Evolutionary conservation across 352 stramenopile genomes (phyloP).

Genomic region (Globisporangium nagaii): DNA sequence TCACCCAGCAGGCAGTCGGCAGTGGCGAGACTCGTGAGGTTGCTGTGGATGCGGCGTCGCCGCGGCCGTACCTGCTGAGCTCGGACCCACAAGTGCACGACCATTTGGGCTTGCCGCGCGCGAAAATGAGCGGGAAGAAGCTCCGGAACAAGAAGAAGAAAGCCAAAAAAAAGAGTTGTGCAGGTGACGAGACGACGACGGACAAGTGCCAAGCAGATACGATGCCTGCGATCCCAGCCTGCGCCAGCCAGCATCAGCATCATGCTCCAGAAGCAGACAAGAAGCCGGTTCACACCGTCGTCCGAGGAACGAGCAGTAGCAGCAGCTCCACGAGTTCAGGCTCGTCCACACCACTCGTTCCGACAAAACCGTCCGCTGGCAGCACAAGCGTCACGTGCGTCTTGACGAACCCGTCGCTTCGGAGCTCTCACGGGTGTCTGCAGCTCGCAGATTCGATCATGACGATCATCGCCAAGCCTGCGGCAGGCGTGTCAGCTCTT

Average conservation of each 20-base stretch:
- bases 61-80: neutral
- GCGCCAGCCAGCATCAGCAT: no score
- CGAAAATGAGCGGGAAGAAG: conserved; percentile 34
- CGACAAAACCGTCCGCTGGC: neutral
- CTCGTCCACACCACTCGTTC: neutral
- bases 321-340: neutral
- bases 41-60: neutral
- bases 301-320: neutral
- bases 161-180: neutral
- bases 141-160: conserved; percentile 24
- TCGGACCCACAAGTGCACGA: neutral
- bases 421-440: neutral
- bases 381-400: neutral
- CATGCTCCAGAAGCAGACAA: neutral
- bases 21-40: neutral
- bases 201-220: neutral
- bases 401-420: neutral
- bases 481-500: conserved; percentile 21
- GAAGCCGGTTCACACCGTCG: neutral
- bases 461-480: conserved; percentile 12
- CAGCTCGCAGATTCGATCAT: conserved; percentile 6
- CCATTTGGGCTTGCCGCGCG: conserved; percentile 3
- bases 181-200: neutral
- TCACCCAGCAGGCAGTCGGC: neutral
- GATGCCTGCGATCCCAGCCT: conserved; percentile 1